A percentile compares a stretch with the other conserved stretches of the same genome.
These are phyloP conservation scores for Podospora australis DNA, from an alignment of 495 filamentous ascomycete genomes.

Conservation along the genomic window DNA sequence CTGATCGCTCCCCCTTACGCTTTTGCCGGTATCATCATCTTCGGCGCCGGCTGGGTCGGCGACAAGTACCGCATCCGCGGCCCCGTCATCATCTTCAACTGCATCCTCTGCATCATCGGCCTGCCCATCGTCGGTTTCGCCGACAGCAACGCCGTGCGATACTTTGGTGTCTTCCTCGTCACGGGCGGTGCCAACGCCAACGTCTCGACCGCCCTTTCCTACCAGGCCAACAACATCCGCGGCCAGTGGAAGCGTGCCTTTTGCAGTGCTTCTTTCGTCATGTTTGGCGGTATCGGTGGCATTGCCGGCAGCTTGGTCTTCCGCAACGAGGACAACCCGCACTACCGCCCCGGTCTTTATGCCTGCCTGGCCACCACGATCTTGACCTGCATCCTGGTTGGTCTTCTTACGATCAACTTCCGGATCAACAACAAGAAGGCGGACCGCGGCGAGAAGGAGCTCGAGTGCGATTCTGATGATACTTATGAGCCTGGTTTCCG, in stretches of 20 bases:
- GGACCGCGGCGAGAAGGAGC: slow-evolving; percentile 38
- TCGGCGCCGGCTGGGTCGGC: slow-evolving; percentile 41
- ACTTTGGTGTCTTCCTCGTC: slow-evolving; percentile 59
- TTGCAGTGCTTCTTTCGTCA: slow-evolving; percentile 51
- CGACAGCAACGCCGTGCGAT: slow-evolving; percentile 43
- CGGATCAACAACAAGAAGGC: slow-evolving; percentile 35
- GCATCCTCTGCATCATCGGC: slow-evolving; percentile 39
- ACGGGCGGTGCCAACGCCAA: slow-evolving; percentile 56
- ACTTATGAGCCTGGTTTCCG: slow-evolving; percentile 36
- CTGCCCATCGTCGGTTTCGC: slow-evolving; percentile 49
- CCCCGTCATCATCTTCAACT: slow-evolving; percentile 52
- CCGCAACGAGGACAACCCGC: slow-evolving; percentile 28
- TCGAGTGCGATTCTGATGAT: slow-evolving; percentile 35
- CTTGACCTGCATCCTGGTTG: slow-evolving; percentile 32
- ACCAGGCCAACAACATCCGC: slow-evolving; percentile 63
- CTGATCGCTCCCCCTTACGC: slow-evolving; percentile 59
- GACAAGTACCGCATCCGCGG: slow-evolving; percentile 55
- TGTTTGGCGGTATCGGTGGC: slow-evolving; percentile 55
- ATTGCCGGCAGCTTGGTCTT: slow-evolving; percentile 57
- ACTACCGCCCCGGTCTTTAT: slow-evolving; percentile 39
- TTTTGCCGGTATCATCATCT: slow-evolving; percentile 56
- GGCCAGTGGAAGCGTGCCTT: slow-evolving; percentile 64
- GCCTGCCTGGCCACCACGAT: slow-evolving; percentile 37
- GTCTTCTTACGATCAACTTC: slow-evolving; percentile 23
- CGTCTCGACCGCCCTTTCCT: slow-evolving; percentile 51